Conservation (phyloP, 2,329 filamentous ascomycete genomes). For the Calonectria hawksworthii region DNA sequence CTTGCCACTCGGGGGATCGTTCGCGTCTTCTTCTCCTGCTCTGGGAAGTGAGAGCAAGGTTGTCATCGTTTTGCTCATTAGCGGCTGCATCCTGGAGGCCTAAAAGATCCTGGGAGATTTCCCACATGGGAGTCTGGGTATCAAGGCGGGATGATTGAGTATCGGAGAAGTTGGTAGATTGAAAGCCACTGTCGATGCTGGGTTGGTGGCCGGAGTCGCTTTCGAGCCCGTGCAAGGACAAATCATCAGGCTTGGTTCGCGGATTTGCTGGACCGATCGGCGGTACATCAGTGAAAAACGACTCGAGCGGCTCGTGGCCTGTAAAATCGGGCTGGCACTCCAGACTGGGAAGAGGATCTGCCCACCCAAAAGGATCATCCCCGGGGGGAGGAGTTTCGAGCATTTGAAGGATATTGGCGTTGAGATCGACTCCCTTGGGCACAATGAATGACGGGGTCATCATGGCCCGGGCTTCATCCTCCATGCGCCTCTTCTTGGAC, state of each 20-base stretch:
- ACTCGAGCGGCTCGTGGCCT: neutral
- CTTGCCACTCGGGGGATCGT: slow-evolving; percentile 17
- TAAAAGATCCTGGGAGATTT: slow-evolving; percentile 11
- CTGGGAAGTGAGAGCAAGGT: neutral
- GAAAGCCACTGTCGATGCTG: slow-evolving; percentile 13
- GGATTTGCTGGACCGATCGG: neutral
- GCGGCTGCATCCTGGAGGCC: neutral
- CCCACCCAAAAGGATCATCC: slow-evolving; percentile 28
- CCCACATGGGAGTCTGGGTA: slow-evolving; percentile 28
- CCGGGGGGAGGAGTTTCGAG: slow-evolving; percentile 29
- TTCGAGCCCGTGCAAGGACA: slow-evolving; percentile 3
- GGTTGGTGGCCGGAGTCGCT: neutral
- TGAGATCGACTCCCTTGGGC: slow-evolving; percentile 19
- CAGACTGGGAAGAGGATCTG: slow-evolving; percentile 26
- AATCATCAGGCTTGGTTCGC: slow-evolving; percentile 10
- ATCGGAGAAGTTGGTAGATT: slow-evolving; percentile 23
- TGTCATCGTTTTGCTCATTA: neutral
- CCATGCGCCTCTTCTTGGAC: slow-evolving; percentile 26
- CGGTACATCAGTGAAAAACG: slow-evolving; percentile 1
- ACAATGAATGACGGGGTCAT: neutral
- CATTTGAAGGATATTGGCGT: slow-evolving; percentile 15
- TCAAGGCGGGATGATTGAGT: slow-evolving; percentile 30
- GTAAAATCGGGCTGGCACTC: slow-evolving; percentile 15
- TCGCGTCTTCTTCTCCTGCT: slow-evolving; percentile 2
- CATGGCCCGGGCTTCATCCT: neutral